These are phyloP conservation scores for Leucocoprinus leucothites DNA, from an alignment of 768 basidiomycete genomes.

Conservation along the genomic window DNA sequence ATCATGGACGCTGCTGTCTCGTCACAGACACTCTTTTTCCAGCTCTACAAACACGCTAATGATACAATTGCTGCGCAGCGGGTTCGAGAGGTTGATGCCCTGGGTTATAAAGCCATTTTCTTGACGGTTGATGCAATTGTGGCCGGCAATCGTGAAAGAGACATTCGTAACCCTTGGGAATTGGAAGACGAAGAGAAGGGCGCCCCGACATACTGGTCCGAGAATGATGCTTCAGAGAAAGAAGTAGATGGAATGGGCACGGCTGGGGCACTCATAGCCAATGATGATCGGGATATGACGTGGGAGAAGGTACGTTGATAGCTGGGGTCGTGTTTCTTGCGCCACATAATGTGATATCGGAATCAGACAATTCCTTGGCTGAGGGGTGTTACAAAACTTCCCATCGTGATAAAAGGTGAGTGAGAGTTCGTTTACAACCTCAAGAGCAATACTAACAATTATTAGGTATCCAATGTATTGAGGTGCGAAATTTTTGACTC, in stretches of 20 bases:
- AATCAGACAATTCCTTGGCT: conserved; percentile 74
- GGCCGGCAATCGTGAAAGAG: conserved; percentile 75
- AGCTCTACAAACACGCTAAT: conserved; percentile 81
- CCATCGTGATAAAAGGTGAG: conserved; percentile 72
- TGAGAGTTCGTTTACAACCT: not conserved
- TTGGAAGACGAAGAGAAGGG: conserved; percentile 55
- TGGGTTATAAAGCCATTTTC: conserved; percentile 87
- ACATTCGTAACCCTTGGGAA: conserved; percentile 58
- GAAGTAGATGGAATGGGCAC: conserved; percentile 51
- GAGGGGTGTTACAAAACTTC: conserved; percentile 62
- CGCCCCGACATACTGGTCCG: conserved; percentile 25
- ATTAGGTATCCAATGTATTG: conserved; percentile 70
- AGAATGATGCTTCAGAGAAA: conserved; percentile 29
- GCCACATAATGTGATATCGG: not conserved
- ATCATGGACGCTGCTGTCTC: conserved; percentile 56
- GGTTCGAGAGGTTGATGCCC: conserved; percentile 62
- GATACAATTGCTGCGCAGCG: conserved; percentile 64
- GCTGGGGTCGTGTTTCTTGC: not conserved
- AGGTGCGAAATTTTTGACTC: conserved; percentile 31
- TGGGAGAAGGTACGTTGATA: conserved; percentile 57
- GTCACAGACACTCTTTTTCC: conserved; percentile 71
- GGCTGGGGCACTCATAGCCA: conserved; percentile 61
- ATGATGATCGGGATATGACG: conserved; percentile 74
- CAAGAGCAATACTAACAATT: conserved; percentile 1
- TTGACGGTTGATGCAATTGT: conserved; percentile 91